Percentiles rank a stretch among this genome's conserved stretches.
Conservation (phyloP, 768 basidiomycete species). For the Boletus pseudopeckii region DNA sequence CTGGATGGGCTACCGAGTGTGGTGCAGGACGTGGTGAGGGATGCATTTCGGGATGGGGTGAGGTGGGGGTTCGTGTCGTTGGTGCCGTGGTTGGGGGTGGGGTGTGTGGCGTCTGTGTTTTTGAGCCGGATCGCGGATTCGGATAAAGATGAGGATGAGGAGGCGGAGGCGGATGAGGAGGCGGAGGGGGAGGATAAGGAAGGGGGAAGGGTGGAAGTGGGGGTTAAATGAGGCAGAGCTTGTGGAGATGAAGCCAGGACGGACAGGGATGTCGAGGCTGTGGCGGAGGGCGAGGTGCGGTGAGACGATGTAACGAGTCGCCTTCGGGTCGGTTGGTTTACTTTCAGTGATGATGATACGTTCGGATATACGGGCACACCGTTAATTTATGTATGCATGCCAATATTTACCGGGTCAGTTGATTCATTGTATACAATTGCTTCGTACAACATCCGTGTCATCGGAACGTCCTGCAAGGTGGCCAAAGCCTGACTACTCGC, state of each 20-base stretch:
- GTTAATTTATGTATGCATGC: no score
- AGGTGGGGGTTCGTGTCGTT: constrained; percentile 46
- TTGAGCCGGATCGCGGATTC: constrained; percentile 37
- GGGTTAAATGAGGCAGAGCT: background rate
- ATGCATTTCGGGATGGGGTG: constrained; percentile 41
- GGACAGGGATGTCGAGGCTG: background rate
- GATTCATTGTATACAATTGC: no score
- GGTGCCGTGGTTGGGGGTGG: constrained; percentile 45
- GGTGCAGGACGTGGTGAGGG: constrained; percentile 35
- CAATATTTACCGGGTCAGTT: no score
- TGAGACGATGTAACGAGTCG: background rate
- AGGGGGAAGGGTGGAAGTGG: no score
- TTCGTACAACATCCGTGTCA: no score
- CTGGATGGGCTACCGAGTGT: constrained; percentile 36
- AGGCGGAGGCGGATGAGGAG: no score
- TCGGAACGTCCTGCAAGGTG: no score
- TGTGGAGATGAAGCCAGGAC: background rate
- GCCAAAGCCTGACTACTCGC: background rate
- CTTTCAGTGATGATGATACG: background rate
- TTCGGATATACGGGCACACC: no score
- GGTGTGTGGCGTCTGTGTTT: constrained; percentile 35
- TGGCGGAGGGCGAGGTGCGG: background rate
- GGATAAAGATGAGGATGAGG: background rate
- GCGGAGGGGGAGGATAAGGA: no score
- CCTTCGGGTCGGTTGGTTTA: background rate